Base-by-base conservation (phyloP, 2,329 filamentous ascomycete genomes). In the Pseudogymnoascus sp. region DNA sequence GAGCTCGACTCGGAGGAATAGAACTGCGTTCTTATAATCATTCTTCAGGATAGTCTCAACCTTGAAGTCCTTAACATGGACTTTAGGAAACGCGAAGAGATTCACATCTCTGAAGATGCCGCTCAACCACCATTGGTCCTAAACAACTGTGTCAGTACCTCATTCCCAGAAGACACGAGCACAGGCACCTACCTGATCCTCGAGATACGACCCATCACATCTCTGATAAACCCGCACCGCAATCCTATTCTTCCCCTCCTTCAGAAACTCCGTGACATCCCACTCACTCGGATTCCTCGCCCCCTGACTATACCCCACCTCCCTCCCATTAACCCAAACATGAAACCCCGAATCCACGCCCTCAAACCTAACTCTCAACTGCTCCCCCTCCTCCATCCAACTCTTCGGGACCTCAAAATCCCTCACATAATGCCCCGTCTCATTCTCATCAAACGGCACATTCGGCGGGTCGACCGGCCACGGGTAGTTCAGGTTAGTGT, bases 261-360 rank as follows among this genome's bases (percentile, higher is more conserved):
- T 69, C 2, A 84, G 70, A 18, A 76, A 68, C 0, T 71, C 67
- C 0, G 81, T 81, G n/a, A 86, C 75, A 64, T 85, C 83, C 66
- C 84, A 85, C 64, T 86, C 83, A 4, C 80, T 77, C 1, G 83
- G 79, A 66, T 85, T 85, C 28, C 83, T 75, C 34, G 79, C 80
- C 14, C 82, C 83, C 68, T 85, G 83, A 25, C 78, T 80, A 68
- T 85, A 85, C 7, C 83, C 83, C 11, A 84, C 75, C 64, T 80
- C 74, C 59, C 76, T 74, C 0, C 81, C 82, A 67, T 86, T 85
- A 2, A 86, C 71, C 77, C 78, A 85, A 5, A 85, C 73, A 71
- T 84, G 81, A 65, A 82, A 85, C 0, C 82, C 78, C 63, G 80
- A 80, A 65, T 85, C 83, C 1, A 85, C 83, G 1, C 83, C 83